Conservation (phyloP, 2,329 filamentous ascomycete genomes). For the Hyphodiscus sp. region DNA sequence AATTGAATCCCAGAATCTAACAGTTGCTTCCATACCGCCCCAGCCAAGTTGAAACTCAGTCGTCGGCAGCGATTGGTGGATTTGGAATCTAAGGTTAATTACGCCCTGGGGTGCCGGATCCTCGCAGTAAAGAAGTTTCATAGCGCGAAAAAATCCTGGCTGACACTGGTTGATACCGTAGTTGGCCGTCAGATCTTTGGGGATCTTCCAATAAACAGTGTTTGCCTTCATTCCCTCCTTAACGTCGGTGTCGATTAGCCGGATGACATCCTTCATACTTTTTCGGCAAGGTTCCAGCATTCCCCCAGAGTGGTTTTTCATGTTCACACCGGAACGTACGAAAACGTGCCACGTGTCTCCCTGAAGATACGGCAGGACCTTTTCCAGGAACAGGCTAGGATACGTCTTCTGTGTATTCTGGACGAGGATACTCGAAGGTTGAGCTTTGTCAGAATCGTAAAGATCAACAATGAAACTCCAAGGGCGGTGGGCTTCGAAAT, state of each 20-base stretch:
- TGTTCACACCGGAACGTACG: neutral
- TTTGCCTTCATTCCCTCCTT: no score
- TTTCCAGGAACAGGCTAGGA: neutral
- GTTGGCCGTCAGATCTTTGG: neutral
- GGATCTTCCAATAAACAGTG: conserved; percentile 21
- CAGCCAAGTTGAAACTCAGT: conserved; percentile 6
- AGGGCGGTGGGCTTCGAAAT: neutral
- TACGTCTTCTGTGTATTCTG: no score
- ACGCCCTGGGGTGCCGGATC: neutral
- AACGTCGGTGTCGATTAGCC: neutral
- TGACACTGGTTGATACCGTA: conserved; percentile 21
- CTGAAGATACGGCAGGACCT: neutral
- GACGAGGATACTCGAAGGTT: no score
- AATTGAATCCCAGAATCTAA: neutral
- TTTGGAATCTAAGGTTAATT: neutral
- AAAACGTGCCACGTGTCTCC: neutral
- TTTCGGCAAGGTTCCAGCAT: no score
- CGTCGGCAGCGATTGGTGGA: neutral
- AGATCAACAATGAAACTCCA: neutral
- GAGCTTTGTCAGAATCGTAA: neutral
- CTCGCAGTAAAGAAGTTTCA: conserved; percentile 8
- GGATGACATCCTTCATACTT: conserved; percentile 1
- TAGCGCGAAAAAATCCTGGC: conserved; percentile 11
- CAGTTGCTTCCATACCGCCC: conserved; percentile 16
- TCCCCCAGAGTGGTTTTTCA: no score